These are phyloP conservation scores for Rhynchosporium secalis DNA, from an alignment of 2,329 filamentous ascomycete genomes.

Conservation along the genomic window DNA sequence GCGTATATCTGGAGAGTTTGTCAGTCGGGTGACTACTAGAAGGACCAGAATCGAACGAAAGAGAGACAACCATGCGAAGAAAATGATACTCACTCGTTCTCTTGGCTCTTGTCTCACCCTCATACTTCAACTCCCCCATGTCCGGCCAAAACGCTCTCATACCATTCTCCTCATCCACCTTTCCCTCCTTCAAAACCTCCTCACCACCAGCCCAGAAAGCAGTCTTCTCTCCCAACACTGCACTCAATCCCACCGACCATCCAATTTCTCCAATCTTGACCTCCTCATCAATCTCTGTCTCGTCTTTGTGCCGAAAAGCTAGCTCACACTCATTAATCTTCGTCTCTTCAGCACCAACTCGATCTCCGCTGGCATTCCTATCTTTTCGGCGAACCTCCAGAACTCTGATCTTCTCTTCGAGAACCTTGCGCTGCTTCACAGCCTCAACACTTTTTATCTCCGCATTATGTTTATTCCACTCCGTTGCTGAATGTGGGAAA, in stretches of 20 bases:
- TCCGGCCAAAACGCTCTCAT: constrained; percentile 18
- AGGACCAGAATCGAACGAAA: neutral
- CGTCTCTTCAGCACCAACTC: neutral
- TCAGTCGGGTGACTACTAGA: neutral
- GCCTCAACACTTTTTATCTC: neutral
- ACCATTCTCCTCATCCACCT: neutral
- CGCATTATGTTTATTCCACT: constrained; percentile 7
- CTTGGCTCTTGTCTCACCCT: constrained; percentile 13
- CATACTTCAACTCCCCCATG: constrained; percentile 15
- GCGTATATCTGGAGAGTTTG: neutral
- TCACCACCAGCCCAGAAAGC: constrained; percentile 13
- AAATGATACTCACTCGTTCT: constrained; percentile 7
- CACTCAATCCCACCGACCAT: constrained; percentile 4
- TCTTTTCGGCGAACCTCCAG: neutral
- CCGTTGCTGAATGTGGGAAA: neutral
- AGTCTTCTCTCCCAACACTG: constrained; percentile 8
- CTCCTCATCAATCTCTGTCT: neutral
- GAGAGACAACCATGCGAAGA: no score
- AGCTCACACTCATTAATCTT: constrained; percentile 1
- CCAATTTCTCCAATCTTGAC: neutral
- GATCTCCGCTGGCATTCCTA: neutral
- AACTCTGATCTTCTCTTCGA: neutral
- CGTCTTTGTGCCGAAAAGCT: neutral
- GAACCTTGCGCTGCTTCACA: neutral
- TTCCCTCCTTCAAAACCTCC: neutral